Conservation (phyloP, 1,284 basidiomycete species). For the Coniferiporia sulphurascens region DNA sequence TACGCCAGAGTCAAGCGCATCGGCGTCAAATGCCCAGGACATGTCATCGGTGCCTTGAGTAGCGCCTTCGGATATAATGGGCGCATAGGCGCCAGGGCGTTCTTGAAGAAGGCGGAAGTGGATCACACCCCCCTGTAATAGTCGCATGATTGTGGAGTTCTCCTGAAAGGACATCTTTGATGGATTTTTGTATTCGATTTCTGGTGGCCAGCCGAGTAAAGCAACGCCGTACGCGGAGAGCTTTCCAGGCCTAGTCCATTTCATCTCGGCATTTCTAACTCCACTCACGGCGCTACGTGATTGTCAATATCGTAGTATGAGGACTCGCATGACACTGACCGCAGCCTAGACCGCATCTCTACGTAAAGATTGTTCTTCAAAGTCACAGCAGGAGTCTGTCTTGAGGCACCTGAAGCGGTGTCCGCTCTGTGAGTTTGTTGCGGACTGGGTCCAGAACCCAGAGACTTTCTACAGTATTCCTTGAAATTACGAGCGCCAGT, state of each 20-base stretch:
- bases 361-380: slow-evolving; percentile 51
- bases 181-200: slow-evolving; percentile 54
- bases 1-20: background rate
- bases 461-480: slow-evolving; percentile 31
- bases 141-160: slow-evolving; percentile 11
- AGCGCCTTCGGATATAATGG: background rate
- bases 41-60: background rate
- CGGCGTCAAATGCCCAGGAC: slow-evolving; percentile 12
- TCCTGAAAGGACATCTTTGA: slow-evolving; percentile 40
- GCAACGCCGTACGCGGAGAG: slow-evolving; percentile 50
- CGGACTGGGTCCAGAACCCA: background rate
- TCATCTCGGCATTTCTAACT: slow-evolving; percentile 63
- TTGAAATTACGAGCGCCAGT: slow-evolving; percentile 53
- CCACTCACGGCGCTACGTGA: slow-evolving; percentile 42
- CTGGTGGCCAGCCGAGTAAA: slow-evolving; percentile 56
- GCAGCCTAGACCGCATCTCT: slow-evolving; percentile 43
- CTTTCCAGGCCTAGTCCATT: slow-evolving; percentile 60
- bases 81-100: background rate
- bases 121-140: background rate
- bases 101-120: slow-evolving; percentile 6
- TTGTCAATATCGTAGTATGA: slow-evolving; percentile 8
- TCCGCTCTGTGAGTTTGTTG: slow-evolving; percentile 10
- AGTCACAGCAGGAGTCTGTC: slow-evolving; percentile 33
- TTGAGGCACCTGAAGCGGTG: slow-evolving; percentile 18
- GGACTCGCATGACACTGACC: slow-evolving; percentile 33